Base-by-base conservation (phyloP, 306 rosid species). In the Fagus crenata region DNA sequence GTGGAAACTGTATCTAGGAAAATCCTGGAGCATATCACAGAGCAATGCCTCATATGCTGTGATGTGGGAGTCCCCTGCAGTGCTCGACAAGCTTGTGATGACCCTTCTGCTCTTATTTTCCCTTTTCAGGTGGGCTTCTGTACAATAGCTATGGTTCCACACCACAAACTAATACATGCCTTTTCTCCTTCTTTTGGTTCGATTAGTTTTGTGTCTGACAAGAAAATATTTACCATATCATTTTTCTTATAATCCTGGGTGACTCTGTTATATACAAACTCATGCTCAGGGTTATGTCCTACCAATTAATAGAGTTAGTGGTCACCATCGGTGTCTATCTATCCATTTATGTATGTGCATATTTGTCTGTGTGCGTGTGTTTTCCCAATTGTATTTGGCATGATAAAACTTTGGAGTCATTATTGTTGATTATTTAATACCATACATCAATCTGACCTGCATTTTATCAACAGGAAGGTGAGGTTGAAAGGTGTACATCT, bases 1-100 rank as follows among this genome's bases (percentile, higher is more conserved):
- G 87, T 89, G 82, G 99, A 96, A 78, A 96, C 89, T 43, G 69
- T 91, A 65, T 87, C 88, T 2, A 84, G 87, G 80, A 92, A 89
- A 89, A 92, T 96, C 79, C 78, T 84, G 85, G 93, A 82, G 82
- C 99, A 96, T 79, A 91, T 96, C 51, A 87, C 91, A 63, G 99
- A 96, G 82, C 97, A 88, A 83, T 96, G 99, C 83, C 99, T 96
- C 51, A 72, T 92, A 80, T 96, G 99, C 84, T 92, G 99, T 87
- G 99, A 96, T 80, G 97, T 87, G 77, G 99, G 99, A 84, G 75
- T 87, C 78, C 93, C 99, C 32, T 96, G 97, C 75, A 77, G 84
- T 86, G 99, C 98, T 68, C 91, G 98, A 40, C 97, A 92, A 85
- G 89, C 87, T 78, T 96, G 99, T 82, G 89, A 84, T 51, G 93